These are phyloP conservation scores for Reutealis trisperma DNA, from an alignment of 345 rosid species.

Conservation along the genomic window DNA sequence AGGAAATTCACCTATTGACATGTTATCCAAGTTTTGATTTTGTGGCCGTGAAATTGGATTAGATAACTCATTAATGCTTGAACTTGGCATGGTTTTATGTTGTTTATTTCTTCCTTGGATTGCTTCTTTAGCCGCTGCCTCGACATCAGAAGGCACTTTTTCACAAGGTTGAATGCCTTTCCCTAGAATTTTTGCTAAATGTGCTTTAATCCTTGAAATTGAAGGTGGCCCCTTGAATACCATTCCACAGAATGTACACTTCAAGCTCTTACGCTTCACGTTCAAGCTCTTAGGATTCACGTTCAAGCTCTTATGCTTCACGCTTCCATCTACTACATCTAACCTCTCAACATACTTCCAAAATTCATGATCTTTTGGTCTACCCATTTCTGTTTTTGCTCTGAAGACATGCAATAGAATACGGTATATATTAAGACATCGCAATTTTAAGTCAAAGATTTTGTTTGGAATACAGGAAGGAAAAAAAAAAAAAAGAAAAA, in stretches of 20 bases:
- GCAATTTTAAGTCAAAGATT: too few relatives aligned
- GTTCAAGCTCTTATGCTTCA: too few relatives aligned
- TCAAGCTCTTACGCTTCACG: too few relatives aligned
- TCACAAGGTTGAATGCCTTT: neutral
- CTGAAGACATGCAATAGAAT: too few relatives aligned
- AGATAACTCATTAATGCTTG: too few relatives aligned
- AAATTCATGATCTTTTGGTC: neutral
- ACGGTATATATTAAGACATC: too few relatives aligned
- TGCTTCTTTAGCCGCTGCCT: neutral
- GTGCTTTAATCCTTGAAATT: constrained; percentile 6
- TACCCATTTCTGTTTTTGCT: too few relatives aligned
- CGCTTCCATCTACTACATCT: too few relatives aligned
- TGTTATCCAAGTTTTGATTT: neutral
- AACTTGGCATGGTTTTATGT: neutral
- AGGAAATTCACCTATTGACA: neutral
- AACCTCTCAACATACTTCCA: neutral
- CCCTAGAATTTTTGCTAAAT: neutral
- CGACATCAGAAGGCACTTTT: neutral
- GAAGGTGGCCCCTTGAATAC: neutral
- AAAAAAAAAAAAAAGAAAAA: too few relatives aligned
- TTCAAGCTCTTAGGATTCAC: too few relatives aligned
- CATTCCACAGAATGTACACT: neutral
- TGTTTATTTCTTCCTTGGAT: too few relatives aligned
- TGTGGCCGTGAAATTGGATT: neutral
- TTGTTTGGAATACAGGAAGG: too few relatives aligned